Conservation (phyloP, 2,329 filamentous ascomycete genomes). For the Fusarium albosuccineum region DNA sequence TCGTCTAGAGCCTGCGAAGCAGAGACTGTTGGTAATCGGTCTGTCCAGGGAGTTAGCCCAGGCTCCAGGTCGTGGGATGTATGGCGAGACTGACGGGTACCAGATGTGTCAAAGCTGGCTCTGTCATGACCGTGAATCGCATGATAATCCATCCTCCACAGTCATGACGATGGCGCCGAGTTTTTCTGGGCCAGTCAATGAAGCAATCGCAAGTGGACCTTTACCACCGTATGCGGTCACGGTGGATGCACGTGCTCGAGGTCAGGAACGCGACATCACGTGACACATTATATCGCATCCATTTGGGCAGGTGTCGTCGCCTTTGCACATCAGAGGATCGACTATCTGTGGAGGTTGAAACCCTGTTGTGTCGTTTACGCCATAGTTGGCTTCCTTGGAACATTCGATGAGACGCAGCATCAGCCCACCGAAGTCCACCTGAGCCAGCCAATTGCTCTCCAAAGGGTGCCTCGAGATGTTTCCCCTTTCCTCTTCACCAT, state of each 20-base stretch:
- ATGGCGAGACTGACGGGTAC: slow-evolving; percentile 61
- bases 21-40: slow-evolving; percentile 81
- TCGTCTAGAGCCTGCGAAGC: slow-evolving; percentile 78
- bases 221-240: background rate
- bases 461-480: background rate
- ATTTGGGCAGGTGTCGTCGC: slow-evolving; percentile 21
- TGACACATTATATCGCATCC: slow-evolving; percentile 15
- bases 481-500: slow-evolving; percentile 5
- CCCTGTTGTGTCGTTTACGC: slow-evolving; percentile 12
- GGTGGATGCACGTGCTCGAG: slow-evolving; percentile 9
- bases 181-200: slow-evolving; percentile 29
- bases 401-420: slow-evolving; percentile 32
- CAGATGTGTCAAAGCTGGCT: slow-evolving; percentile 69
- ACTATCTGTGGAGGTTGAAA: slow-evolving; percentile 8
- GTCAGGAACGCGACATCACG: slow-evolving; percentile 33
- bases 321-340: background rate
- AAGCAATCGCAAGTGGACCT: slow-evolving; percentile 36
- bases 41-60: slow-evolving; percentile 56
- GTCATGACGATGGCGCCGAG: slow-evolving; percentile 40
- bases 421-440: slow-evolving; percentile 32
- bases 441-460: slow-evolving; percentile 18
- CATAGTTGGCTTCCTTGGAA: slow-evolving; percentile 30
- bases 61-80: slow-evolving; percentile 4
- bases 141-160: slow-evolving; percentile 67
- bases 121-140: slow-evolving; percentile 70